Evolutionary conservation across 805 yeast species (phyloP), one percentile per base, ranked within the genome.

Genomic region (Candida arabinofermentans): DNA sequence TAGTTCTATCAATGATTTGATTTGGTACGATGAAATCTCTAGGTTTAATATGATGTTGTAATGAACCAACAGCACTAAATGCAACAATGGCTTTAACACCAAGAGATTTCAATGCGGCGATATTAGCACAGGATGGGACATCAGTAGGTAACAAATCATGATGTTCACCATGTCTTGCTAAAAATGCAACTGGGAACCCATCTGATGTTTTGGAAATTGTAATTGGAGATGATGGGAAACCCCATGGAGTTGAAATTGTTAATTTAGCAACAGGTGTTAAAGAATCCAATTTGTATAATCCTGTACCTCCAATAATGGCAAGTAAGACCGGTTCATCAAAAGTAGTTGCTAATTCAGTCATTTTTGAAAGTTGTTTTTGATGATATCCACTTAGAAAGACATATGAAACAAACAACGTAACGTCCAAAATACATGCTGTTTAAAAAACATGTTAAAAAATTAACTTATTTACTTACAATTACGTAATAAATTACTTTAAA

Each of bases 251-350:
- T 16, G 84, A 75, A 44, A 89, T 66, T 13, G 87, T 79, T 32
- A 93, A 67, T 52, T 83, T 71, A 13, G 96, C 96, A 35, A 91
- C 95, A 3, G 96, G 95, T 36, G 81, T 75, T 42, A 93, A 71
- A 43, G 86, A 80, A 31, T 83, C 86, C 43, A 93, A 71, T 44
- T 86, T 85, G 70, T 93, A 93, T 24, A 93, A 75, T n/a, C 99
- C 99, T 4, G 99, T 93, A 31, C 99, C 99, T 31, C 99, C 99
- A 61, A 93, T 93, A 52, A 93, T 79, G 27, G 96, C 98, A 33
- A 93, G 72, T 30, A 77, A 74, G 21, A 93, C 86, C 26, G 86
- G 82, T 54, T 80, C 85, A 42, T 65, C 59, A 66, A 75, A 82
- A 24, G 67, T 65, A 14, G 53, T 33, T 21, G 55, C 41, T 27